Base-by-base conservation (phyloP, 345 rosid genomes). In the Populus nigra region DNA sequence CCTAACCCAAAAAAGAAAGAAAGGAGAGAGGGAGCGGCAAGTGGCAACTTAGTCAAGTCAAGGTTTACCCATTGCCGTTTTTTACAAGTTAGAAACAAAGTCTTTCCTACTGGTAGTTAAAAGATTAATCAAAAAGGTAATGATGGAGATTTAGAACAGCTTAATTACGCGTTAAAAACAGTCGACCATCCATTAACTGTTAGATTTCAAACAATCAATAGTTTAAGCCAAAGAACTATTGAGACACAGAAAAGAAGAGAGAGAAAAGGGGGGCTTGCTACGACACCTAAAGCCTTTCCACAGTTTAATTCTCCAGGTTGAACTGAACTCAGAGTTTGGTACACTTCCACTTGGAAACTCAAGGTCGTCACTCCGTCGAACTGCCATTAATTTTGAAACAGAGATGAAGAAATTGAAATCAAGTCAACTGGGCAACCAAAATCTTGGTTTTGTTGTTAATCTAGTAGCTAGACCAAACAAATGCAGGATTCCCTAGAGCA, bases 361-460 rank as follows among this genome's bases (percentile, higher is more conserved):
- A 16, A 23, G 50, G 25, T 0, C 2, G 41, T 69, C 41, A 61
- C 68, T 38, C 76, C 72, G 41, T 69, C 27, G 13, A 43, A 69
- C 41, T 74, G 70, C 70, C 5, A 65, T 74, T 65, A 12, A 27
- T 65, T 74, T 65, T 36, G 76, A 73, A 39, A 36, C 2, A 35
- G 59, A 74, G 41, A 43, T n/a, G 36, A 22, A 49, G 62, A 49
- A 29, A 15, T 1, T 17, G 9, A 25, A 47, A 22, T 70, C 36
- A 70, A 55, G 75, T 72, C 75, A 35, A 33, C 31, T 35, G 7
- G 47, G 38, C 62, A 33, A 7, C 57, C 57, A 35, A 1, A 3
- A 29, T 53, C 22, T 55, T 38, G 55, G 38, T 43, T 31, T 31
- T 11, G n/a, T 2, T 39, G 27, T 59, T 6, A 23, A 36, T 73